Evolutionary conservation across 2,329 filamentous ascomycete species (phyloP).

Genomic region (Monosporascus cannonballus): DNA sequence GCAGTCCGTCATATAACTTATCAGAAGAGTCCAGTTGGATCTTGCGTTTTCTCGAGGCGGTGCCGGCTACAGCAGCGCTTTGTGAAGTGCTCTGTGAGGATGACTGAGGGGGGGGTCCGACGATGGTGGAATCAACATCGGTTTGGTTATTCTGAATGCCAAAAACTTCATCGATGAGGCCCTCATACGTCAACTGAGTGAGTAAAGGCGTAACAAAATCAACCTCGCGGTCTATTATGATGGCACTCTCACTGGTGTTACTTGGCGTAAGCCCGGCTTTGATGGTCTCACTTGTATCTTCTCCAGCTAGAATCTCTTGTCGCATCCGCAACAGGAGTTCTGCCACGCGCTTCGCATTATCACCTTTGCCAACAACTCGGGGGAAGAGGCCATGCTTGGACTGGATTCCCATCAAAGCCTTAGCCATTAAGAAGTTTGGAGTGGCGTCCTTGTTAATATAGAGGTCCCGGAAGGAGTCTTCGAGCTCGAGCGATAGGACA

Average conservation of each 20-base stretch:
- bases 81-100: constrained; percentile 46
- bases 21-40: constrained; percentile 86
- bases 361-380: constrained; percentile 89
- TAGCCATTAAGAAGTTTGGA: constrained; percentile 80
- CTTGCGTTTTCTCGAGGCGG: constrained; percentile 70
- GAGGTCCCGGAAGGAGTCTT: constrained; percentile 79
- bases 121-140: constrained; percentile 84
- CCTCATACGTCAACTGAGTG: constrained; percentile 95
- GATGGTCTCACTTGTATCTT: constrained; percentile 58
- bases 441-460: constrained; percentile 89
- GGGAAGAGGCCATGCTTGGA: constrained; percentile 90
- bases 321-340: constrained; percentile 88
- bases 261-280: constrained; percentile 74
- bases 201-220: constrained; percentile 89
- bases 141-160: constrained; percentile 88
- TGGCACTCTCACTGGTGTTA: constrained; percentile 79
- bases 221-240: constrained; percentile 92
- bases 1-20: constrained; percentile 78
- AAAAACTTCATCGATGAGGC: constrained; percentile 88
- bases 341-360: constrained; percentile 83
- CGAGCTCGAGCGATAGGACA: constrained; percentile 82
- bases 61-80: constrained; percentile 42
- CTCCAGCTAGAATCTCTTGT: constrained; percentile 77
- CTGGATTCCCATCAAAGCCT: constrained; percentile 90
- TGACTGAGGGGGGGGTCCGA: constrained; percentile 64